Percentiles rank a stretch among this genome's conserved stretches.
These are phyloP conservation scores for Entrophospora sp. DNA, from an alignment of 192 early-diverging fungal species.

Conservation along the genomic window DNA sequence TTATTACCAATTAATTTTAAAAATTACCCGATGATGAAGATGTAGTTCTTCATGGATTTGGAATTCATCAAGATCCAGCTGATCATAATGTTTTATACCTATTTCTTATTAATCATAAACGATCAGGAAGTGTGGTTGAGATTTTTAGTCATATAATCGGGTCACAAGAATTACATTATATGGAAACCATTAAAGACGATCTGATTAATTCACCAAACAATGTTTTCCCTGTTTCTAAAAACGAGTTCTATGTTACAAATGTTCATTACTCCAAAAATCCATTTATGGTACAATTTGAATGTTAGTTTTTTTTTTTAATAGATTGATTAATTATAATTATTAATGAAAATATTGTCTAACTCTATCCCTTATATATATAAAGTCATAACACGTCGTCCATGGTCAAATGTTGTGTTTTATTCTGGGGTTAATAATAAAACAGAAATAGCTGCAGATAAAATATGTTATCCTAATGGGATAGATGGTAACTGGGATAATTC, in stretches of 20 bases:
- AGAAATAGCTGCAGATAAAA: not conserved
- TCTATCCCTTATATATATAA: not conserved
- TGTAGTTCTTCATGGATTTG: conserved; percentile 43
- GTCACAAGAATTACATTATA: conserved; percentile 28
- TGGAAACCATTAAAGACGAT: conserved; percentile 41
- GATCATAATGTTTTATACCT: conserved; percentile 33
- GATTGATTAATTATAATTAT: not conserved
- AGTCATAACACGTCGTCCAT: not conserved
- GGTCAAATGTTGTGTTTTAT: conserved; percentile 3
- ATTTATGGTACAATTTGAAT: not conserved
- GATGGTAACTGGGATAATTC: not conserved
- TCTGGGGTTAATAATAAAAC: too few species aligned
- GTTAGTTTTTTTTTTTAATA: too few species aligned
- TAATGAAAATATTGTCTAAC: not conserved
- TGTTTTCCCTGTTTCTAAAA: conserved; percentile 40
- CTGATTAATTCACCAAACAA: conserved; percentile 47
- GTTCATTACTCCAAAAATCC: conserved; percentile 25
- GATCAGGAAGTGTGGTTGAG: conserved; percentile 40
- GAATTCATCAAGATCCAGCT: conserved; percentile 36
- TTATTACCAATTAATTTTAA: conserved; percentile 33
- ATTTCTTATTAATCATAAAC: conserved; percentile 52
- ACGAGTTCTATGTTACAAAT: conserved; percentile 51
- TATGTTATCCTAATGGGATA: not conserved
- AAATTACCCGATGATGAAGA: conserved; percentile 19
- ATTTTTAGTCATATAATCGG: conserved; percentile 44